These are phyloP conservation scores for Pseudocercospora fijiensis DNA, from an alignment of 2,329 filamentous ascomycete species.

Conservation along the genomic window DNA sequence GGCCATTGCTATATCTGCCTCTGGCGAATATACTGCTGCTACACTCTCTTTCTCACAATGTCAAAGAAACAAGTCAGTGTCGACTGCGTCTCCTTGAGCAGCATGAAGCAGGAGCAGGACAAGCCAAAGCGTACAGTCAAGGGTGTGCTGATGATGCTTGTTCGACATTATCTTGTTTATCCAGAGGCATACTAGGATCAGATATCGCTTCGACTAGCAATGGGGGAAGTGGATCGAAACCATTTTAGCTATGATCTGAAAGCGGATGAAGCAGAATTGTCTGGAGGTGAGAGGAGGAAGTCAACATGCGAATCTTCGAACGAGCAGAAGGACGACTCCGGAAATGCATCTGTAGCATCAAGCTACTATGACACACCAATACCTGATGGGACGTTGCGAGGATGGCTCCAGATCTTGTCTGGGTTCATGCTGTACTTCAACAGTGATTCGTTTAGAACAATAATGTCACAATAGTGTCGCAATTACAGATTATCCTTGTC, in stretches of 20 bases:
- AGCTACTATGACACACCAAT: background rate
- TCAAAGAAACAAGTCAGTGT: background rate
- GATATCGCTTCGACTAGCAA: background rate
- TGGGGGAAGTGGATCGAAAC: background rate
- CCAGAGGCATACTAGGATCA: background rate
- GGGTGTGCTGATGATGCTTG: background rate
- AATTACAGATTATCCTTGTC: background rate
- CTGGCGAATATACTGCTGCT: background rate
- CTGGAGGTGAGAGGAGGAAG: background rate
- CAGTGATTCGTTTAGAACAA: constrained; percentile 1
- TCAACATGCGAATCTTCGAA: background rate
- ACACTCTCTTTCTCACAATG: background rate
- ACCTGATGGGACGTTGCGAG: constrained; percentile 45
- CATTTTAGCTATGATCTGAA: constrained; percentile 2
- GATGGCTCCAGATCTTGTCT: constrained; percentile 49
- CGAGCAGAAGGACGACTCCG: background rate
- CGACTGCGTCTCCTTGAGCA: background rate
- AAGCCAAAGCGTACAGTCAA: background rate
- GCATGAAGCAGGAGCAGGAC: background rate
- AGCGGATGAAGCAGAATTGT: background rate
- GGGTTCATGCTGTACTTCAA: constrained; percentile 49
- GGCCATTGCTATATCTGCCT: background rate
- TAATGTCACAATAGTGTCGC: background rate
- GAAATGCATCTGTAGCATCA: background rate
- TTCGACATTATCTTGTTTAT: background rate